Conservation (phyloP, 2,329 filamentous ascomycete species). For the Arthrinium puccinioides region DNA sequence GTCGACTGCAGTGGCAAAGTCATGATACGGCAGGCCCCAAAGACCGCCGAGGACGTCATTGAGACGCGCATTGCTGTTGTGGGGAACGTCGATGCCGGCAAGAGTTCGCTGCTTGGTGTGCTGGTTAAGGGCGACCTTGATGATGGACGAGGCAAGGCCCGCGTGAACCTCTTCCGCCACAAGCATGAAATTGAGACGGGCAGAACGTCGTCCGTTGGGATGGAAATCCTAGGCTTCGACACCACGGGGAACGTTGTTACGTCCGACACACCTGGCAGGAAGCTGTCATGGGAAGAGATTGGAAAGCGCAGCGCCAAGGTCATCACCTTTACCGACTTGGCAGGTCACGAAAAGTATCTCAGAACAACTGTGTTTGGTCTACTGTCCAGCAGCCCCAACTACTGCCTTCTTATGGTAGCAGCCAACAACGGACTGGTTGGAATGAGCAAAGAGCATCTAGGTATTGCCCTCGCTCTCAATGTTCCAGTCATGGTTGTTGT, state of each 20-base stretch:
- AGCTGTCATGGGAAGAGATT: constrained; percentile 94
- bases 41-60: constrained; percentile 76
- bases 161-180: constrained; percentile 93
- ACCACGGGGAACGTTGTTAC: constrained; percentile 75
- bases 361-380: constrained; percentile 95
- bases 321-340: constrained; percentile 91
- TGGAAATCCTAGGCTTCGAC: constrained; percentile 99
- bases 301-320: constrained; percentile 92
- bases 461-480: constrained; percentile 88
- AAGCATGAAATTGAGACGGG: constrained; percentile 98
- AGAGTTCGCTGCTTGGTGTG: constrained; percentile 92
- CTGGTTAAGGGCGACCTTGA: constrained; percentile 93
- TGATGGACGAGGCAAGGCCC: constrained; percentile 86
- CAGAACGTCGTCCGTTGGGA: constrained; percentile 89
- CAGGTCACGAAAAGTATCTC: constrained; percentile 91
- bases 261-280: constrained; percentile 70
- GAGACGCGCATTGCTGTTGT: constrained; percentile 96
- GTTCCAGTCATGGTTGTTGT: constrained; percentile 97
- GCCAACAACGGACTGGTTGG: constrained; percentile 95
- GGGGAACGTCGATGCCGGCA: constrained; percentile 94
- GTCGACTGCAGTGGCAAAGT: constrained; percentile 82
- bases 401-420: constrained; percentile 96
- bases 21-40: constrained; percentile 68
- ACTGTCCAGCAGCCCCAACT: constrained; percentile 90
- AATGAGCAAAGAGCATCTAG: constrained; percentile 97